Evolutionary conservation across 108 stramenopile species (phyloP), one percentile per base, ranked within the genome.

Genomic region (Nitzschia sp.): DNA sequence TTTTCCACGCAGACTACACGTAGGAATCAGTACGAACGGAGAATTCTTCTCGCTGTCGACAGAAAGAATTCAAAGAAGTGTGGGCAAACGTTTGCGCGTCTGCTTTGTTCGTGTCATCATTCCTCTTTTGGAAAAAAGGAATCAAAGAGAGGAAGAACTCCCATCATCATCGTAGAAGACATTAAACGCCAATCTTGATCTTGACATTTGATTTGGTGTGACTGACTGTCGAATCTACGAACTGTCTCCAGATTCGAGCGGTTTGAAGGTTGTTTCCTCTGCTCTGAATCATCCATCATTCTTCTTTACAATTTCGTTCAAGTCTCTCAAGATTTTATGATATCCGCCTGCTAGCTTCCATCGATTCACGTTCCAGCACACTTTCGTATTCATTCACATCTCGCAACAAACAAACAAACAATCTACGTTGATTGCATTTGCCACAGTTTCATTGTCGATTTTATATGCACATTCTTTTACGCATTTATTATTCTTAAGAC

Each of bases 81-180:
- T 42, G 58, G n/a, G 32, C 58, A 59, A 59, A 59, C 58, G 58
- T 59, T 23, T 42, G 38, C 8, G 38, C 8, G 17, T 33, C 35
- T 59, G 58, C n/a, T n/a, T n/a, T n/a, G n/a, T 59, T 59, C 58
- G 58, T 59, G 58, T 31, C 58, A 59, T 59, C 58, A 32, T 21
- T 18, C 35, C 18, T n/a, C 32, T 17, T 19, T 8, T 19, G n/a
- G 5, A 54, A 18, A 23, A 11, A n/a, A 5, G 21, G n/a, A 23
- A 5, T 24, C 53, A 54, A 6, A 24, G 53, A 5, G 6, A 54
- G 53, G 21, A 54, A n/a, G n/a, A n/a, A n/a, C n/a, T n/a, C n/a
- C n/a, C n/a, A n/a, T n/a, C n/a, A n/a, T n/a, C 53, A n/a, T 15
- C 15, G 38, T 15, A 15, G 15, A 42, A 42, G 38, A 42, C 8